Evolutionary conservation across 345 rosid species (phyloP).

Genomic region (Carallia brachiata): DNA sequence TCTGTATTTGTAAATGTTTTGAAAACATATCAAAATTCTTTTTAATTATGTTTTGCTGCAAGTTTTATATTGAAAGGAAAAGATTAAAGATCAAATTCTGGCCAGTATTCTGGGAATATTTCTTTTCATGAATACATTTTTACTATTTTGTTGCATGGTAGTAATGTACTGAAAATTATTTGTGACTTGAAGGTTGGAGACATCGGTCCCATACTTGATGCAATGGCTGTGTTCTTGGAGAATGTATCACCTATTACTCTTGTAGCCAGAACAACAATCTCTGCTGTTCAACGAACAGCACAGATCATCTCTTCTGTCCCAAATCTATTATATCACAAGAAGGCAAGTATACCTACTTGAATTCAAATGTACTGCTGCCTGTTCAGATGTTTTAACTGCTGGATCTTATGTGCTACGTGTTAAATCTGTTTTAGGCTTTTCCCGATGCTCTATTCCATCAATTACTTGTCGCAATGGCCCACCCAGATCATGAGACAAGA

Average conservation of each 20-base stretch:
- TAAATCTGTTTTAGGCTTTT: conserved; percentile 58
- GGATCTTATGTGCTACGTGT: conserved; percentile 11
- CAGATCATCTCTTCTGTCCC: conserved; percentile 65
- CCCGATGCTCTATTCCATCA: conserved; percentile 91
- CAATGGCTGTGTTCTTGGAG: conserved; percentile 77
- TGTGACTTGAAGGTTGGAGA: conserved; percentile 67
- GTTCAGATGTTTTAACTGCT: conserved; percentile 12
- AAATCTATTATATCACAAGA: conserved; percentile 66
- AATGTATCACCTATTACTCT: conserved; percentile 51
- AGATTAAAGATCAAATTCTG: not conserved
- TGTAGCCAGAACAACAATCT: conserved; percentile 65
- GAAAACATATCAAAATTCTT: not conserved
- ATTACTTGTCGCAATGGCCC: conserved; percentile 78
- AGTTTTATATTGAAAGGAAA: not conserved
- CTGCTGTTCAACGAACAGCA: conserved; percentile 62
- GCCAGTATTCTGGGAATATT: not conserved
- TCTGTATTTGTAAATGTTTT: conserved; percentile 3
- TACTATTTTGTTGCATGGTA: not conserved
- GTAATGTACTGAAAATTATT: not conserved
- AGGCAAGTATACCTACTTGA: conserved; percentile 39
- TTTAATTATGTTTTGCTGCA: not conserved
- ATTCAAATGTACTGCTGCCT: conserved; percentile 16
- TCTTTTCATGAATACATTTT: not conserved
- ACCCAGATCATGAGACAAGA: conserved; percentile 74
- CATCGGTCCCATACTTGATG: conserved; percentile 85